These are phyloP conservation scores for Rhynchospora tenuis DNA, from an alignment of 176 grass and related monocot genomes.

Conservation along the genomic window DNA sequence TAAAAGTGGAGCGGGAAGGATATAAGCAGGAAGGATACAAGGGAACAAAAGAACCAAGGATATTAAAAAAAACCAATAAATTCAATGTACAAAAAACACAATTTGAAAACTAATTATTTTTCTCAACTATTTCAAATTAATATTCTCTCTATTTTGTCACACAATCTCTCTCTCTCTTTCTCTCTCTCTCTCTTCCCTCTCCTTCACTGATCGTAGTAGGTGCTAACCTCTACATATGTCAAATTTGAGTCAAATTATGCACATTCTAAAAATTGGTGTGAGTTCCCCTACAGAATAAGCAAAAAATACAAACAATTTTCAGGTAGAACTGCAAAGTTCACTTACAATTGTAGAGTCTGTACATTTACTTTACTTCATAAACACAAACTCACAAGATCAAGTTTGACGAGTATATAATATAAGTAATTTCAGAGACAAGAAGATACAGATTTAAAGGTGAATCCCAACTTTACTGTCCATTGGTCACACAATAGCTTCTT, in stretches of 20 bases:
- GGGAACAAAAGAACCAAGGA: not conserved
- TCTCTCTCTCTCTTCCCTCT: not conserved
- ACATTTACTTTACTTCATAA: not conserved
- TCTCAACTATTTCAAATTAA: not conserved
- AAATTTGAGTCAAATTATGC: not conserved
- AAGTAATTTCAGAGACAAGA: not conserved
- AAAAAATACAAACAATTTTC: not conserved
- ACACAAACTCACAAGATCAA: not conserved
- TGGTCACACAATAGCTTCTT: not conserved
- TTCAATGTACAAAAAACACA: not conserved
- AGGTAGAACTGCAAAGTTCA: not conserved
- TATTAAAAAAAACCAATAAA: not conserved
- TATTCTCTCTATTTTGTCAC: not conserved
- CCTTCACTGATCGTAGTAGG: not conserved
- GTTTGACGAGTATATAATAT: not conserved
- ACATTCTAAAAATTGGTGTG: not conserved
- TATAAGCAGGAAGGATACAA: too few relatives aligned
- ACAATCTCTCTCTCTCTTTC: not conserved
- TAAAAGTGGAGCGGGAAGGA: not conserved
- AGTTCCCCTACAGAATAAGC: not conserved
- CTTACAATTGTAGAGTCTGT: not conserved
- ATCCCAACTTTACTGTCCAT: not conserved
- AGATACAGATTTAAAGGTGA: not conserved
- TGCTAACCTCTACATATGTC: not conserved
- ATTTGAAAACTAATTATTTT: not conserved